Evolutionary conservation across 2,329 filamentous ascomycete species (phyloP), one percentile per base, ranked within the genome.

Genomic region (Incumbomyces delicatus): DNA sequence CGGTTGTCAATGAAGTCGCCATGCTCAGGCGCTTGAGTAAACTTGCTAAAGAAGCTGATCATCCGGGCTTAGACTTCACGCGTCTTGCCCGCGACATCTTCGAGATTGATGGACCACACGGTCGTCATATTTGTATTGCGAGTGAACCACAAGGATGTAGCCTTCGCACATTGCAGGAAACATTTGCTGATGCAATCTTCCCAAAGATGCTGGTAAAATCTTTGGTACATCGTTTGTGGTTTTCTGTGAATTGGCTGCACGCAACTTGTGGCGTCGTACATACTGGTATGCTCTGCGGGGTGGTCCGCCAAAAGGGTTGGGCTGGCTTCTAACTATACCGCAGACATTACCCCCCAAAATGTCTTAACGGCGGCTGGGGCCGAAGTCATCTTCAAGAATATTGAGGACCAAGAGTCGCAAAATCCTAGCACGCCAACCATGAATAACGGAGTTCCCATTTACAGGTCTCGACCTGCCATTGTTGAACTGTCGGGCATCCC

Each of bases 281-380:
- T 48, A 55, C 56, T 30, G 53, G 57, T 57, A 27, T 27, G 22
- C 22, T 27, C 22, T 5, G 22, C 22, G 4, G 22, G 4, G 5
- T 4, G 22, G 22, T 27, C 8, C 8, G 22, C 22, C 8, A 27
- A 4, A 27, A 27, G 8, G 8, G n/a, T n/a, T n/a, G n/a, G 22
- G 22, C 22, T 27, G 22, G 22, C 22, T 8, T 27, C 22, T 27
- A 36, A 14, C 17, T 18, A 14, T 14, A 36, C 14, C 42, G 18
- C n/a, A 65, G 60, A 65, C 49, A 51, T 64, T 7, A 57, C 61
- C 41, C 55, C 56, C 4, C 57, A 54, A 30, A 65, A 66, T 17
- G 50, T 66, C 22, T 52, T 66, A 22, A 33, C 62, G 1, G 51
- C 45, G 0, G 59, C 62, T 30, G 47, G 57, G 16, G 60, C 64